Evolutionary conservation across 2,329 filamentous ascomycete genomes (phyloP), one percentile per base, ranked within the genome.

Genomic region (Delphinella strobiligena): DNA sequence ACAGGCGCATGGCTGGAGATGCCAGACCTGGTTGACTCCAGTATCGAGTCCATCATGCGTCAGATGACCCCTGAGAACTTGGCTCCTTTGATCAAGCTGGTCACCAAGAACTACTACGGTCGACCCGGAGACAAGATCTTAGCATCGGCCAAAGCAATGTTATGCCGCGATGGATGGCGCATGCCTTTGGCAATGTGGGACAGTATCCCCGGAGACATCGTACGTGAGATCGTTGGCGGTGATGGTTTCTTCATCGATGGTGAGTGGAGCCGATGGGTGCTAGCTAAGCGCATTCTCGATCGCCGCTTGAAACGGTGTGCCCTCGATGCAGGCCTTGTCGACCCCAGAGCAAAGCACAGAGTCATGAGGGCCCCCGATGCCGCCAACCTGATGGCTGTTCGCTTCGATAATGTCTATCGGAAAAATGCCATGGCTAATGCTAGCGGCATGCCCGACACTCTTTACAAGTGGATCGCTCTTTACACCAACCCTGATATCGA

Each of bases 1-100:
- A 72, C 69, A 3, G 70, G 64, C 12, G 73, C 68, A 51, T 75
- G 71, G 71, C 59, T 75, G 16, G 71, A 74, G 45, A 74, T 74
- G 68, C 63, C 69, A 33, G 69, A 74, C 45, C 53, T 74, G 17
- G 62, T 74, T 9, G 68, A 74, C 35, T 61, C 61, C 4, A 66
- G 68, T 18, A 68, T 74, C 22, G 68, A 71, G 22, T 64, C 67
- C 4, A 72, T 74, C 42, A 55, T 75, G 12, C 64, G 69, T 11
- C 69, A 72, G 41, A 73, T 74, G 70, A 62, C 60, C 8, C 65
- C 68, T 1, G 59, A 64, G 14, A 68, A 58, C 2, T 55, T 74
- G 3, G 60, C 64, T 11, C 60, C 61, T 3, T 52, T 73, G 5
- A 71, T 75, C 46, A 66, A 62, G 22, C 55, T 75, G 0, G 70